phyloP scores from a whole-genome alignment of 2,329 filamentous ascomycete species.

The Cladosporium sp. region DNA sequence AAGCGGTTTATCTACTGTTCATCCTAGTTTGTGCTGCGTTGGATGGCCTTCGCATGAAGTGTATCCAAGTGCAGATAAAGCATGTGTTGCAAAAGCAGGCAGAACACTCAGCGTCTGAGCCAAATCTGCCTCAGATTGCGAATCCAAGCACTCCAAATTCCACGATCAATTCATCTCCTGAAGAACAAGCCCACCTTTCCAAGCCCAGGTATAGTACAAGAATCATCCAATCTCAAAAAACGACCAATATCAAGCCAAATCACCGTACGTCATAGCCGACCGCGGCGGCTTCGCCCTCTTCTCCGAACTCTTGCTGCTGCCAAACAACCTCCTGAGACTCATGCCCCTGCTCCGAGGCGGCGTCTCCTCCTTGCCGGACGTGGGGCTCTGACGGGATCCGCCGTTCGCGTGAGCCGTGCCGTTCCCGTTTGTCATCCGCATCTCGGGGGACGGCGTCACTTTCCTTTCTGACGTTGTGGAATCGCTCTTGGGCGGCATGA shows the following conservation, averaged over 20 bases:
- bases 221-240: background rate
- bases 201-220: no score
- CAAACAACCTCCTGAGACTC: slow-evolving; percentile 6
- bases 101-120: no score
- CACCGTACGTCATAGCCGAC: slow-evolving; percentile 10
- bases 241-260: slow-evolving; percentile 4
- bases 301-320: background rate
- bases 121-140: no score
- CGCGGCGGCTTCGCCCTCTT: background rate
- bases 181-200: no score
- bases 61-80: no score
- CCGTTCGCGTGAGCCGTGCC: background rate
- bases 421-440: background rate
- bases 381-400: background rate
- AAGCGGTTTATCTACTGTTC: no score
- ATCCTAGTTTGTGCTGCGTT: no score
- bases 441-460: background rate
- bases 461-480: background rate
- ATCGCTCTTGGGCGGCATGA: background rate
- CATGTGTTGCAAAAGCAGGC: no score
- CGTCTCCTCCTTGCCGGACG: slow-evolving; percentile 4
- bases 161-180: no score
- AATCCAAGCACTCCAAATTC: no score
- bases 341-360: background rate
- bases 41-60: no score